These are phyloP conservation scores for Aspergillus homomorphus DNA, from an alignment of 495 filamentous ascomycete species.

Conservation along the genomic window DNA sequence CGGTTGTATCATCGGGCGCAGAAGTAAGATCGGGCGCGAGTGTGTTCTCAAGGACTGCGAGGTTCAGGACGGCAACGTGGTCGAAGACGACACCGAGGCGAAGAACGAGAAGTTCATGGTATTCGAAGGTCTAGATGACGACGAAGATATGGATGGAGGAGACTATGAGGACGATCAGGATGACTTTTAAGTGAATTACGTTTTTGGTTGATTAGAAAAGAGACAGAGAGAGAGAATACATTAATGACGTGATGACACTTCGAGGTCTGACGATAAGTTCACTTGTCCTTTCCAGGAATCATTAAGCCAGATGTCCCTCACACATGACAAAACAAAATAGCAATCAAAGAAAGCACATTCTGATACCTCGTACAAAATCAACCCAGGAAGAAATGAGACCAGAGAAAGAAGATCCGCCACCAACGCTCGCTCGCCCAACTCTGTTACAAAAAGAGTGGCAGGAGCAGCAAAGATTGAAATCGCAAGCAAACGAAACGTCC, in stretches of 20 bases:
- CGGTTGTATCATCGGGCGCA: constrained; percentile 75
- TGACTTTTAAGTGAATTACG: not conserved
- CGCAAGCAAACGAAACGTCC: too few relatives aligned
- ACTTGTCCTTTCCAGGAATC: not conserved
- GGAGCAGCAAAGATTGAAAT: too few relatives aligned
- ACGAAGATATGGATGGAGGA: constrained; percentile 36
- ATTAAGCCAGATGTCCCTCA: not conserved
- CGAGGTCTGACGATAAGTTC: not conserved
- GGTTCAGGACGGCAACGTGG: constrained; percentile 80
- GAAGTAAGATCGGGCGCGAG: constrained; percentile 71
- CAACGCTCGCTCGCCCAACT: too few relatives aligned
- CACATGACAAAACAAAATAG: not conserved
- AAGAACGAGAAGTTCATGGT: constrained; percentile 85
- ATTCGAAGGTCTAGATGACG: constrained; percentile 68
- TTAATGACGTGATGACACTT: not conserved
- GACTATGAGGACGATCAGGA: constrained; percentile 24
- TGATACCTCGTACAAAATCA: too few relatives aligned
- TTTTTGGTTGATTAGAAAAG: not conserved
- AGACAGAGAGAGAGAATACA: not conserved
- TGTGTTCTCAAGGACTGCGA: constrained; percentile 80
- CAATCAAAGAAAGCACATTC: not conserved
- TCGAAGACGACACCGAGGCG: constrained; percentile 76
- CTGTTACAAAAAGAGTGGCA: too few relatives aligned
- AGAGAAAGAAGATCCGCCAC: too few relatives aligned
- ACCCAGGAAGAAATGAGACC: too few relatives aligned